Evolutionary conservation across 306 rosid species (phyloP), one percentile per base, ranked within the genome.

Genomic region (Carpinus fangiana): DNA sequence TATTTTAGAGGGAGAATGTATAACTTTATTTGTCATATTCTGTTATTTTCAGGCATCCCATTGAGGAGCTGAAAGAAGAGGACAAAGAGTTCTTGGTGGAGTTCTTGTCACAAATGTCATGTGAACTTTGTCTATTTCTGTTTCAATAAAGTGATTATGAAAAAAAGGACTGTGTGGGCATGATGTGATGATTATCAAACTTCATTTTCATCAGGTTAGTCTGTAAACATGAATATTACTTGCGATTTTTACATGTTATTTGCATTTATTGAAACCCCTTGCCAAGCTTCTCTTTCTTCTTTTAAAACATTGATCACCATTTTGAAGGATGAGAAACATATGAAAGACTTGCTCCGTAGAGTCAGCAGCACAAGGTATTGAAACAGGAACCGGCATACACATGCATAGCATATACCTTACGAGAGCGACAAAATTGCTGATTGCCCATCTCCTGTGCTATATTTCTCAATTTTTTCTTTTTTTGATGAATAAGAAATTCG

Each of bases 121-220:
- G 12, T 36, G 67, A 48, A 55, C 14, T 59, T 80, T 65, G 51
- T 61, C 55, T 47, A 77, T 78, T 75, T 78, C 80, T 55, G 81
- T 38, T 73, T 74, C 36, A 80, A 86, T 79, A 79, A 83, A 79
- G 20, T 72, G 81, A 65, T 72, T 76, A 79, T 79, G 69, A 36
- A 56, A 52, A 68, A 68, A 82, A 41, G 51, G 12, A 56, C 28
- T 56, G 81, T 46, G 65, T 72, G 65, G 65, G 14, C 72, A 72
- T 17, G 50, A 41, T 75, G 81, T n/a, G 45, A 45, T 28, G 54
- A 47, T 54, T 53, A 21, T 31, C 59, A 64, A 54, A 75, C 72
- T 70, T 21, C 23, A 53, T 34, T 55, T 55, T 67, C 46, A 43
- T 10, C 51, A 36, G 23, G 75, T 55, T 60, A 55, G 28, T 66